These are phyloP conservation scores for Arthrobotrys pseudoclavata DNA, from an alignment of 2,329 filamentous ascomycete species.

Conservation along the genomic window DNA sequence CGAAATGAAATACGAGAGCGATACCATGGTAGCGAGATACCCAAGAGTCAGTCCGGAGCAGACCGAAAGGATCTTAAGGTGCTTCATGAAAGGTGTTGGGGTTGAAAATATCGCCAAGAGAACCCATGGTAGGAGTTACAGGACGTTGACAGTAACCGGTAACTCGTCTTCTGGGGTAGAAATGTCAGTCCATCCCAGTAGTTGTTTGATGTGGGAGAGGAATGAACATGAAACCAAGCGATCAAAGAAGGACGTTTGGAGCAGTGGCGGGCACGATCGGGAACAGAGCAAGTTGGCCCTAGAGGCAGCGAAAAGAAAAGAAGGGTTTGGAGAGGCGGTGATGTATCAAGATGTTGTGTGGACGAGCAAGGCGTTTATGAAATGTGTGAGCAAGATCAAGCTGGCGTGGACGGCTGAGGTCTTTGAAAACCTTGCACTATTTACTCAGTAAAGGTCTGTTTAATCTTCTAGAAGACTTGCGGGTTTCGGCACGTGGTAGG, in stretches of 20 bases:
- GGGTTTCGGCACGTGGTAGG: neutral
- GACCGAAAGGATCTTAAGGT: slow-evolving; percentile 72
- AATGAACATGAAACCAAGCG: slow-evolving; percentile 37
- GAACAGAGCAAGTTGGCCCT: neutral
- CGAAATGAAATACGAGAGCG: slow-evolving; percentile 56
- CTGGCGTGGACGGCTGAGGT: slow-evolving; percentile 67
- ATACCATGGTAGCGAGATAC: slow-evolving; percentile 55
- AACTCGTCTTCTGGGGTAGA: slow-evolving; percentile 64
- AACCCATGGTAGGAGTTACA: slow-evolving; percentile 74
- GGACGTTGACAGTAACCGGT: slow-evolving; percentile 66
- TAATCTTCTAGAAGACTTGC: neutral
- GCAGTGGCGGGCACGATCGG: slow-evolving; percentile 61
- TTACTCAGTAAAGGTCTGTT: neutral
- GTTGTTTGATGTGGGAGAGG: slow-evolving; percentile 68
- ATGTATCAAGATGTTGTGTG: slow-evolving; percentile 72
- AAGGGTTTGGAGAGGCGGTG: slow-evolving; percentile 68
- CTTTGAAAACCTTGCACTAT: slow-evolving; percentile 62
- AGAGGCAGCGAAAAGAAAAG: neutral
- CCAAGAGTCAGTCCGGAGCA: slow-evolving; percentile 47
- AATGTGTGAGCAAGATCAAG: slow-evolving; percentile 70
- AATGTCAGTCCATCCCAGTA: slow-evolving; percentile 71
- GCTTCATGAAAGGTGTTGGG: slow-evolving; percentile 74
- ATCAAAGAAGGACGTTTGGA: slow-evolving; percentile 33
- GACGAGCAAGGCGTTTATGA: slow-evolving; percentile 71
- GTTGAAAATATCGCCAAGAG: slow-evolving; percentile 74